Conservation (phyloP, 2,329 filamentous ascomycete genomes). For the Cercospora brassicicola region DNA sequence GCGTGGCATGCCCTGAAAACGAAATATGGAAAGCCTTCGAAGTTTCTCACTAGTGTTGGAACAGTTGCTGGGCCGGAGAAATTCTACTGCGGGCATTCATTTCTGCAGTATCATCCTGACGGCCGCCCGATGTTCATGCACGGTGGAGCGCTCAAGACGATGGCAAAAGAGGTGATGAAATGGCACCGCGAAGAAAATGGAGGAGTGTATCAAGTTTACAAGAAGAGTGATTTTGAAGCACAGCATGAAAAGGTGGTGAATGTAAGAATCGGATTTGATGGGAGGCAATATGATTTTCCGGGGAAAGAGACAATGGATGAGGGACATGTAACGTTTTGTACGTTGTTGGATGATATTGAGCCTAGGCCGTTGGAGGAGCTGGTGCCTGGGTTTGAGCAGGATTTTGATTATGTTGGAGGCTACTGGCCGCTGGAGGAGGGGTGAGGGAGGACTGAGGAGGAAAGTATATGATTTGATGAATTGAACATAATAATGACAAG, state of each 20-base stretch:
- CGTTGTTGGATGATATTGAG: slow-evolving; percentile 28
- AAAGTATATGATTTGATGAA: not conserved
- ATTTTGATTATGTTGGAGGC: slow-evolving; percentile 31
- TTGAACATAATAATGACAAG: not conserved
- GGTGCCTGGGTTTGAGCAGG: slow-evolving; percentile 25
- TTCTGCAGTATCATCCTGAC: slow-evolving; percentile 41
- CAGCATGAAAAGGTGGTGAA: slow-evolving; percentile 20
- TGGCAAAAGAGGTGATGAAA: slow-evolving; percentile 29
- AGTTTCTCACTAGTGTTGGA: slow-evolving; percentile 39
- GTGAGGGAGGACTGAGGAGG: not conserved
- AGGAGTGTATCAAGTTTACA: slow-evolving; percentile 38
- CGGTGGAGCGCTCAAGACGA: slow-evolving; percentile 39
- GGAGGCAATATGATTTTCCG: slow-evolving; percentile 17
- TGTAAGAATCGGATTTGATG: slow-evolving; percentile 25
- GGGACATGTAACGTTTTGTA: slow-evolving; percentile 26
- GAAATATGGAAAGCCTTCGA: slow-evolving; percentile 34
- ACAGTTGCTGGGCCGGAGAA: slow-evolving; percentile 19
- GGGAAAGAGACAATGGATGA: slow-evolving; percentile 19
- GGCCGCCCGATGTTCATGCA: slow-evolving; percentile 37
- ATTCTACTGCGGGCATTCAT: slow-evolving; percentile 40
- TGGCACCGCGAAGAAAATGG: slow-evolving; percentile 33
- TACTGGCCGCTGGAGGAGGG: slow-evolving; percentile 33
- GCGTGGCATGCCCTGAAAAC: slow-evolving; percentile 42
- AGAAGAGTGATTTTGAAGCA: slow-evolving; percentile 25
- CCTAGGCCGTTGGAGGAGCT: slow-evolving; percentile 30